Conservation (phyloP, 164 flowering plant species). For the Nymphaea colorata region DNA sequence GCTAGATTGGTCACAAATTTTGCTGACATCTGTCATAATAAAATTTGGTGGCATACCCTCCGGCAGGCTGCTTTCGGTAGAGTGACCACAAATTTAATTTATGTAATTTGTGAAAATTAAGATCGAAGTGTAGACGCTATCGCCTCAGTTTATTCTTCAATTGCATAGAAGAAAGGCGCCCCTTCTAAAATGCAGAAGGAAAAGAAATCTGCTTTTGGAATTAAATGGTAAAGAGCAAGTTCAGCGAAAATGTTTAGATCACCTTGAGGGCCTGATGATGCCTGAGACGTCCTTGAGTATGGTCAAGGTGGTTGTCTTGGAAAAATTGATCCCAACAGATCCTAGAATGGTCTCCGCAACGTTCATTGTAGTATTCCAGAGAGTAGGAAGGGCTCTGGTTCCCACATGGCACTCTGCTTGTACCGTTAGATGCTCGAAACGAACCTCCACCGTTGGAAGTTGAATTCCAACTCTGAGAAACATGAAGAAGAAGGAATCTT, state of each 20-base stretch:
- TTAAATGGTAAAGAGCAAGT: neutral
- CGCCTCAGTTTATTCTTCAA: too few species aligned
- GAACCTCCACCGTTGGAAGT: constrained; percentile 30
- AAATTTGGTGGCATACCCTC: too few species aligned
- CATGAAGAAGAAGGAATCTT: neutral
- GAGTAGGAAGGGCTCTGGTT: constrained; percentile 30
- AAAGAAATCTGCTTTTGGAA: too few species aligned
- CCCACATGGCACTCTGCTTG: constrained; percentile 30
- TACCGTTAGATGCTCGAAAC: constrained; percentile 22
- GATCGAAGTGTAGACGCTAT: too few species aligned
- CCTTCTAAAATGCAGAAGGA: too few species aligned
- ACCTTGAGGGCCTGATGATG: constrained; percentile 86
- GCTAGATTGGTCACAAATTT: too few species aligned
- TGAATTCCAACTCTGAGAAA: constrained; percentile 23
- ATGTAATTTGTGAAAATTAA: too few species aligned
- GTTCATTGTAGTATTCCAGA: constrained; percentile 20
- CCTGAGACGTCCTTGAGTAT: constrained; percentile 85
- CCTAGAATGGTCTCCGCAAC: constrained; percentile 45
- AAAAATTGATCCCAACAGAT: constrained; percentile 41
- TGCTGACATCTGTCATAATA: too few species aligned
- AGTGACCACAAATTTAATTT: too few species aligned
- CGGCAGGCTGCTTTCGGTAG: too few species aligned
- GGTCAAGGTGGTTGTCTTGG: constrained; percentile 56
- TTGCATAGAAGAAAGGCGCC: too few species aligned
- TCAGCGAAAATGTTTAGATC: neutral